phyloP scores from a whole-genome alignment of 2,329 filamentous ascomycete genomes.

The Pseudogymnoascus sp. region DNA sequence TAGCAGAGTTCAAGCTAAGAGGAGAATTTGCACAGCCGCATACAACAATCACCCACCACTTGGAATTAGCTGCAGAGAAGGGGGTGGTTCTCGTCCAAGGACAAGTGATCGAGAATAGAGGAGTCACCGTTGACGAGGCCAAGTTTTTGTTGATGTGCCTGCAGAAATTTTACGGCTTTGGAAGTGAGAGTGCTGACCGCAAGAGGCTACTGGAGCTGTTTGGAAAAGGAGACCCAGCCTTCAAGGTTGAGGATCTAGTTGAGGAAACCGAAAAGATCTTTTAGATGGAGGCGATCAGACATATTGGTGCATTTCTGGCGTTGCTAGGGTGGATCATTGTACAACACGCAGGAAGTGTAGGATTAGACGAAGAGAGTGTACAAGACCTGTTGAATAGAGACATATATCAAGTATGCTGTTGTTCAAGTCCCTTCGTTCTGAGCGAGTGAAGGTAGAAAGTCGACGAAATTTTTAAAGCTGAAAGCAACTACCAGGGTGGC shows the following conservation, averaged over 20 bases:
- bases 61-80: constrained; percentile 66
- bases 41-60: constrained; percentile 87
- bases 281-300: constrained; percentile 24
- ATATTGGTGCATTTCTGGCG: background rate
- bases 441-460: background rate
- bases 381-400: background rate
- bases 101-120: constrained; percentile 64
- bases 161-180: constrained; percentile 82
- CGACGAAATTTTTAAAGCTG: background rate
- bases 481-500: background rate
- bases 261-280: constrained; percentile 81
- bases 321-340: constrained; percentile 1
- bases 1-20: constrained; percentile 85
- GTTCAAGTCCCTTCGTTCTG: background rate
- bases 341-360: background rate
- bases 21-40: constrained; percentile 88
- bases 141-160: constrained; percentile 86
- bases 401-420: background rate
- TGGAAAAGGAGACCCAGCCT: constrained; percentile 65
- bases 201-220: constrained; percentile 77
- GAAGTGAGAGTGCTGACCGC: constrained; percentile 45
- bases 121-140: constrained; percentile 73
- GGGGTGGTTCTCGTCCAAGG: constrained; percentile 83
- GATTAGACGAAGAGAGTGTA: background rate
- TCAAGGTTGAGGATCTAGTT: constrained; percentile 76